Base-by-base conservation (phyloP, 129 eudicot genomes). In the Arctium lappa region DNA sequence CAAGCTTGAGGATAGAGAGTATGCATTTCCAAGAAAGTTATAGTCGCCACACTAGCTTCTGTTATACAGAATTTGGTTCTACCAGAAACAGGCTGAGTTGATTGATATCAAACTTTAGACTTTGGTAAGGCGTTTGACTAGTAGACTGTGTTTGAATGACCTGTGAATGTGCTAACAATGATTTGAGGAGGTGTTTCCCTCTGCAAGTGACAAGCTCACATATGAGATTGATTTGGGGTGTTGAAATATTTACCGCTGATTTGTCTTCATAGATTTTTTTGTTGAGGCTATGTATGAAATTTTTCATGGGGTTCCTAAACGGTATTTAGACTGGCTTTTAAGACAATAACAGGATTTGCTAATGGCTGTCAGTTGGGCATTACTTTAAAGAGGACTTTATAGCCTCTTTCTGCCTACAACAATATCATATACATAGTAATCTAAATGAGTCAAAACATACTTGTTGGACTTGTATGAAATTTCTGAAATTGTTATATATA, bases 281-380 rank as follows among this genome's bases (percentile, higher is more conserved):
- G 65, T 53, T 53, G 5, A 53, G 65, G 65, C 65, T 53, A 22
- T 53, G 22, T 74, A 69, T 85, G 87, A 88, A 82, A 65, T 46
- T 82, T 76, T 63, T 53, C 22, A 40, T 16, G 18, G 46, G 85
- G 74, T 66, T 22, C 36, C 65, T n/a, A 39, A 53, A 53, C 65
- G 5, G 6, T 53, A 53, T 53, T 4, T 53, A 53, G 65, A 53
- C 22, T 16, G 6, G 65, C 22, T 53, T 15, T 53, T 53, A 53
- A 53, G 65, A 6, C 65, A 16, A 22, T 63, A 18, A 63, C 69
- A 63, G 30, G 69, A 63, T 63, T 63, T 63, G 31, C 69, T 16
- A 63, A n/a, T 18, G 69, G 32, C 30, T 15, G 30, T 62, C 4
- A 3, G 30, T 62, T 62, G 27, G 69, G 30, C 9, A 16, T 62